Conservation (phyloP, 176 grass and related monocot genomes). For the Zizania latifolia region DNA sequence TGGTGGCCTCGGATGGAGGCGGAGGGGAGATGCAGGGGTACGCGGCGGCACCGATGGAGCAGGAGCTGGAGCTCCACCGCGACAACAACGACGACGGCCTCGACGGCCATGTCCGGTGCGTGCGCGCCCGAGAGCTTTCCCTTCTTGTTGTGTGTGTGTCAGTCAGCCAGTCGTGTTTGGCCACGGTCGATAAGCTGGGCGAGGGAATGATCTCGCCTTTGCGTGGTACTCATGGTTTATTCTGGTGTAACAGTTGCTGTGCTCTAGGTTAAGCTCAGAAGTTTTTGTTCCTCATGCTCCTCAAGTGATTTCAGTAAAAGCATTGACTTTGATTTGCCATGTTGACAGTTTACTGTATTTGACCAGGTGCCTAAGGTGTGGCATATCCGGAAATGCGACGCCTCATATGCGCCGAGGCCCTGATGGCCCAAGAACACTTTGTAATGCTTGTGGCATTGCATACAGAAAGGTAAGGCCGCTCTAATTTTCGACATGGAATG, state of each 20-base stretch:
- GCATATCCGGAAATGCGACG: constrained; percentile 67
- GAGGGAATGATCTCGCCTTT: not conserved
- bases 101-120: constrained; percentile 52
- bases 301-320: not conserved
- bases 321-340: not conserved
- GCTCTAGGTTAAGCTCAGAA: constrained; percentile 3
- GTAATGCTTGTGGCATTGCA: constrained; percentile 88
- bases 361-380: constrained; percentile 66
- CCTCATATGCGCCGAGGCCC: constrained; percentile 90
- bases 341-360: constrained; percentile 19
- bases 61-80: constrained; percentile 43
- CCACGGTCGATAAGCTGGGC: not conserved
- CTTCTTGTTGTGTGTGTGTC: not conserved
- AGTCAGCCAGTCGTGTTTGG: not conserved
- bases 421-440: constrained; percentile 86
- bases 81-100: constrained; percentile 37
- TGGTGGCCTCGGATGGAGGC: constrained; percentile 43
- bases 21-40: constrained; percentile 41
- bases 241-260: not conserved
- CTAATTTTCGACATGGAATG: not conserved
- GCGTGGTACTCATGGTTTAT: not conserved
- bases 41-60: constrained; percentile 10
- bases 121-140: constrained; percentile 6
- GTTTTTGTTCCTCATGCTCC: constrained; percentile 9
- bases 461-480: constrained; percentile 60